These are phyloP conservation scores for Gelatoporia subvermispora DNA, from an alignment of 768 basidiomycete species.

Conservation along the genomic window DNA sequence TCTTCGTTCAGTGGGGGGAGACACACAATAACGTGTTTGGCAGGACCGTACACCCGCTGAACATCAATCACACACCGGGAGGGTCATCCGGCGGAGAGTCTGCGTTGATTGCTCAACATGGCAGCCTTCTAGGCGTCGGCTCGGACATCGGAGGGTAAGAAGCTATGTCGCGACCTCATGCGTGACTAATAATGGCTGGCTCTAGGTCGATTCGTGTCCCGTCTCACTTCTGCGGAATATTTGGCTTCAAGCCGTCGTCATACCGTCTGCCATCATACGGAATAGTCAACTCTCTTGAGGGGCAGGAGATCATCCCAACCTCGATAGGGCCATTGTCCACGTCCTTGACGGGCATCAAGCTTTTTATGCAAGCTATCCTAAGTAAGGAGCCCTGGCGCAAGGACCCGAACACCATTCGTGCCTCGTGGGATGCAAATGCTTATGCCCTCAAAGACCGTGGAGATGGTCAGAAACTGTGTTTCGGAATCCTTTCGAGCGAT, in stretches of 20 bases:
- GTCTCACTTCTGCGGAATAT: conserved; percentile 57
- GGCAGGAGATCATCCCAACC: conserved; percentile 48
- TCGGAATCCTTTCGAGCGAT: conserved; percentile 30
- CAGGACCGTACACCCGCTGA: conserved; percentile 37
- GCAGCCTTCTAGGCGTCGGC: conserved; percentile 57
- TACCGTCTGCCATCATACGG: conserved; percentile 67
- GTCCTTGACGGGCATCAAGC: conserved; percentile 30
- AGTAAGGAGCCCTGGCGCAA: conserved; percentile 31
- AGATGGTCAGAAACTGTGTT: conserved; percentile 25
- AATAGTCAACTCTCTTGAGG: conserved; percentile 58
- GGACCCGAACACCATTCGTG: conserved; percentile 26
- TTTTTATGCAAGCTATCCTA: conserved; percentile 58
- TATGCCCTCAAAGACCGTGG: conserved; percentile 25
- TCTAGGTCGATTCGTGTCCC: conserved; percentile 66
- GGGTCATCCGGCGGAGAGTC: conserved; percentile 86
- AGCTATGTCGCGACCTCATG: conserved; percentile 4
- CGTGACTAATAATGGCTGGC: conserved; percentile 22
- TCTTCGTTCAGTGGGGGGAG: conserved; percentile 42
- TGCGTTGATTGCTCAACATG: conserved; percentile 55
- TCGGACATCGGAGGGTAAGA: conserved; percentile 73
- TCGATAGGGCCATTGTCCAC: conserved; percentile 33
- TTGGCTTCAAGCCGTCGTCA: conserved; percentile 62
- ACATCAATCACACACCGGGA: conserved; percentile 28
- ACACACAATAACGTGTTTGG: conserved; percentile 33
- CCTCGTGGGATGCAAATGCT: conserved; percentile 20